Conservation (phyloP, 371 early-diverging fungal genomes). For the Mucor irregularis region DNA sequence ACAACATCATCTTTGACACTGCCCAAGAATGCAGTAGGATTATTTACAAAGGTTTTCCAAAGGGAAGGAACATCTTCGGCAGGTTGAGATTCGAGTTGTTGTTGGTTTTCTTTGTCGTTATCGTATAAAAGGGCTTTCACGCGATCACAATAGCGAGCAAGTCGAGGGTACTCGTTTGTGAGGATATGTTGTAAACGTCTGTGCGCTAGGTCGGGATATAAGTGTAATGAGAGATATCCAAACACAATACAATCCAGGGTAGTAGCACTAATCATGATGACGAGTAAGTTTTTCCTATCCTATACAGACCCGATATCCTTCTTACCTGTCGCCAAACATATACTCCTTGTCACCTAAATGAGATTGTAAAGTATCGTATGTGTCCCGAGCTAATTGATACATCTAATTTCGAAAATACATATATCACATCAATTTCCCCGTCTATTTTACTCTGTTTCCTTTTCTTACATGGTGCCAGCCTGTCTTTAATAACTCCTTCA, state of each 20-base stretch:
- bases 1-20: slow-evolving; percentile 39
- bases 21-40: slow-evolving; percentile 51
- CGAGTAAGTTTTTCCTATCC: too few species aligned
- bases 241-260: slow-evolving; percentile 70
- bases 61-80: slow-evolving; percentile 54
- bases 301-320: too few species aligned
- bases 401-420: slow-evolving; percentile 47
- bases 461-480: slow-evolving; percentile 50
- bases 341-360: slow-evolving; percentile 63
- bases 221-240: slow-evolving; percentile 66
- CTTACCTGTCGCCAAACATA: slow-evolving; percentile 69
- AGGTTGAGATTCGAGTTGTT: slow-evolving; percentile 19
- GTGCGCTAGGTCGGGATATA: slow-evolving; percentile 67
- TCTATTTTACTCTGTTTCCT: background rate
- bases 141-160: slow-evolving; percentile 64
- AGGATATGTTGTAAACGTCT: slow-evolving; percentile 62
- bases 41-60: slow-evolving; percentile 49
- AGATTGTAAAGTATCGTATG: slow-evolving; percentile 54
- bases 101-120: slow-evolving; percentile 28
- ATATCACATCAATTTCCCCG: background rate
- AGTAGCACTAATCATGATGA: slow-evolving; percentile 52
- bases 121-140: slow-evolving; percentile 26
- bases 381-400: slow-evolving; percentile 56
- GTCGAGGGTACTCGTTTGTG: slow-evolving; percentile 55
- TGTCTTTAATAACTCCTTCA: slow-evolving; percentile 47